Percentiles rank a stretch among this genome's conserved stretches.
Conservation (phyloP, 2,329 filamentous ascomycete species). For the Penicillium griseofulvum region DNA sequence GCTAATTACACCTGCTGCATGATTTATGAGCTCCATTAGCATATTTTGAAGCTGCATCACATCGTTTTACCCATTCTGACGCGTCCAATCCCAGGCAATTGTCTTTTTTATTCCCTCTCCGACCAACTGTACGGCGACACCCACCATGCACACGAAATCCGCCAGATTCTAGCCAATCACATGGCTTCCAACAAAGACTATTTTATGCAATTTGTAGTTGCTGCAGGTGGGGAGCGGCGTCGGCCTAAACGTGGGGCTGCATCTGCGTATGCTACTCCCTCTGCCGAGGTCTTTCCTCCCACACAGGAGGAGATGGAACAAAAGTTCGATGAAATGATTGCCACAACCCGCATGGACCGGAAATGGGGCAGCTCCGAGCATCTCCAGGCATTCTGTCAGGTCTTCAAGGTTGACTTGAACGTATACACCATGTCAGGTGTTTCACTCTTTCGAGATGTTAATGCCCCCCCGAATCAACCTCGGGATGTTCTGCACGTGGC, state of each 20-base stretch:
- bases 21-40: not conserved
- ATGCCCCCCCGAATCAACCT: conserved; percentile 37
- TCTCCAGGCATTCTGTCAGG: conserved; percentile 63
- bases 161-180: conserved; percentile 58
- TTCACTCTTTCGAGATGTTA: conserved; percentile 47
- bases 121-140: conserved; percentile 65
- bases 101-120: conserved; percentile 66
- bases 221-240: conserved; percentile 56
- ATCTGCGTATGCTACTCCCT: conserved; percentile 47
- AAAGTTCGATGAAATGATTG: conserved; percentile 58
- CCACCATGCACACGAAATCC: conserved; percentile 57
- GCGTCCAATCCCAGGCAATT: conserved; percentile 56
- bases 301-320: conserved; percentile 56
- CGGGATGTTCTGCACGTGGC: conserved; percentile 55
- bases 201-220: conserved; percentile 62
- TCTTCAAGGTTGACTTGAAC: conserved; percentile 60
- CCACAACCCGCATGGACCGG: conserved; percentile 58
- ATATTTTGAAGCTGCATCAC: conserved; percentile 1
- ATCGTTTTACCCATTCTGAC: conserved; percentile 18
- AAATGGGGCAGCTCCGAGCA: conserved; percentile 67
- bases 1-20: conserved; percentile 22
- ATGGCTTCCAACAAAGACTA: conserved; percentile 60
- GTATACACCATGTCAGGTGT: conserved; percentile 53
- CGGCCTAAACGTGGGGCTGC: conserved; percentile 54
- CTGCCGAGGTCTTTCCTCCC: conserved; percentile 42